A percentile compares a stretch with the other conserved stretches of the same genome.
These are phyloP conservation scores for Gaeumannomyces sp. DNA, from an alignment of 2,329 filamentous ascomycete species.

Conservation along the genomic window DNA sequence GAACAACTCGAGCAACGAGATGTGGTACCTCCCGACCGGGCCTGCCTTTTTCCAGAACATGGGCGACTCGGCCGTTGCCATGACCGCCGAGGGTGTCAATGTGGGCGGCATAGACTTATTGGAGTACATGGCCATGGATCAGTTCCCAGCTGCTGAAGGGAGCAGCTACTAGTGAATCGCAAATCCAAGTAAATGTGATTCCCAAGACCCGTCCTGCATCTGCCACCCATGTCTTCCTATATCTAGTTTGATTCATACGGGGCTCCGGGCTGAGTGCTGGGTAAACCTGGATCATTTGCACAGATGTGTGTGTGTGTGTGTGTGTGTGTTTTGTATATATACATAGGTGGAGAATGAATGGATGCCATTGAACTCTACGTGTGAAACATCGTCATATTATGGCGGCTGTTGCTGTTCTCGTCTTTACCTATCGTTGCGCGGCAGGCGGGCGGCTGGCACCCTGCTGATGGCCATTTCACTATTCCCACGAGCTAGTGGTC, in stretches of 20 bases:
- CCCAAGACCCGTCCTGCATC: not conserved
- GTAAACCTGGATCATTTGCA: too few species aligned
- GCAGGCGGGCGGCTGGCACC: too few species aligned
- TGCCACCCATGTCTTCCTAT: not conserved
- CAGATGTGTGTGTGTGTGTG: too few species aligned
- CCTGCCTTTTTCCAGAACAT: conserved; percentile 61
- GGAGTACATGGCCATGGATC: conserved; percentile 62
- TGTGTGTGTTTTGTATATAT: too few species aligned
- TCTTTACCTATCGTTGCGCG: too few species aligned
- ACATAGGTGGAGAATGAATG: too few species aligned
- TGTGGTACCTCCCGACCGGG: conserved; percentile 62
- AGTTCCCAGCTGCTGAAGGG: conserved; percentile 15
- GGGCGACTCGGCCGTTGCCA: conserved; percentile 53
- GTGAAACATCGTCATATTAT: too few species aligned
- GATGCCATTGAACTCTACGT: too few species aligned
- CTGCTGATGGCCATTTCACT: too few species aligned
- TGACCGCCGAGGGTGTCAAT: conserved; percentile 62
- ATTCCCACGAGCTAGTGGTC: too few species aligned
- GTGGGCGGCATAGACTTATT: conserved; percentile 61
- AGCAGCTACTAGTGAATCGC: conserved; percentile 4
- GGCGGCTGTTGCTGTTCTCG: too few species aligned
- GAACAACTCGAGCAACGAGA: conserved; percentile 44
- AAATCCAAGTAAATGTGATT: not conserved
- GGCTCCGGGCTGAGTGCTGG: too few species aligned
- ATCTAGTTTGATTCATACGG: not conserved